These are phyloP conservation scores for Phytopythium sindhum DNA, from an alignment of 352 stramenopile species.

Conservation along the genomic window DNA sequence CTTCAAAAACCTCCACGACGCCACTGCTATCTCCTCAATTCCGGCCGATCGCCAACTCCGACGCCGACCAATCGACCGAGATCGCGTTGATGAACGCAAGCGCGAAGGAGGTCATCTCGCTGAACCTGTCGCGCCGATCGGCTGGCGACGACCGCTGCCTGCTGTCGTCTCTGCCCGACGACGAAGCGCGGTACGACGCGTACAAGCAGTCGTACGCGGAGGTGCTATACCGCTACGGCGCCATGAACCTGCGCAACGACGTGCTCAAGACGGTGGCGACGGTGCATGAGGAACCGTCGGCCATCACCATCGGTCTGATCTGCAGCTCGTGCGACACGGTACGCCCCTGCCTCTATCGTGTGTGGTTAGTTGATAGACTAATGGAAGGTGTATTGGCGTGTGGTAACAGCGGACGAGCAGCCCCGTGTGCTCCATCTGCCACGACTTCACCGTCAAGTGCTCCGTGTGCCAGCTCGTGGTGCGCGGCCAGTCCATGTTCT, in stretches of 20 bases:
- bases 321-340: slow-evolving; percentile 64
- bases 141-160: slow-evolving; percentile 38
- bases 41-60: not conserved
- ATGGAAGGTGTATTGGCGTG: not conserved
- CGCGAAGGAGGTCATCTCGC: slow-evolving; percentile 40
- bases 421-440: slow-evolving; percentile 58
- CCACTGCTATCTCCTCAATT: slow-evolving; percentile 18
- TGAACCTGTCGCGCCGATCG: slow-evolving; percentile 44
- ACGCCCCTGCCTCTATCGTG: too few species aligned
- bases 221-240: slow-evolving; percentile 78
- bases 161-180: slow-evolving; percentile 43
- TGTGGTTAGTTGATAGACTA: not conserved
- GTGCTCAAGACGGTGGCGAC: slow-evolving; percentile 62
- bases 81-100: slow-evolving; percentile 24
- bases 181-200: slow-evolving; percentile 65
- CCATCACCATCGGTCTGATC: slow-evolving; percentile 59
- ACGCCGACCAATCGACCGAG: not conserved
- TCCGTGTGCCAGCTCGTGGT: slow-evolving; percentile 82
- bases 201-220: slow-evolving; percentile 84
- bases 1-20: slow-evolving; percentile 22
- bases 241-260: slow-evolving; percentile 63
- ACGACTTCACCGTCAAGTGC: slow-evolving; percentile 76
- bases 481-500: slow-evolving; percentile 84
- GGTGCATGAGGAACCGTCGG: slow-evolving; percentile 29
- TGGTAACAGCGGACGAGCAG: slow-evolving; percentile 39